Conservation (phyloP, 176 grass and related monocot species). For the Paspalum vaginatum region DNA sequence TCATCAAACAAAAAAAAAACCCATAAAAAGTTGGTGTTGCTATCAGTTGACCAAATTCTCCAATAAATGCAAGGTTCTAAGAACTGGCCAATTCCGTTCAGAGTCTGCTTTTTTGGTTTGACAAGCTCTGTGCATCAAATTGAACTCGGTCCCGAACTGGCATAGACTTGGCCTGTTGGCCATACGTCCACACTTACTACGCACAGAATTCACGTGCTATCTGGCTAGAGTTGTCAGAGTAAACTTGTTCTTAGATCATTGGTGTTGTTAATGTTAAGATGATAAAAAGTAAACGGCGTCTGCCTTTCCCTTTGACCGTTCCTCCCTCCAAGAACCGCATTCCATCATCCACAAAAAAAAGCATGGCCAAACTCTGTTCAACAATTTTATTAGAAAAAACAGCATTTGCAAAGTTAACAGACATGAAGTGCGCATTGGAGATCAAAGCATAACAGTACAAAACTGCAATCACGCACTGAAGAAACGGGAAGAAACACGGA, state of each 20-base stretch:
- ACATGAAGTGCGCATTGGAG: neutral
- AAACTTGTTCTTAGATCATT: neutral
- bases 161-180: neutral
- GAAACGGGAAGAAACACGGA: neutral
- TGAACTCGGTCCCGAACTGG: neutral
- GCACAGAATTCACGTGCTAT: neutral
- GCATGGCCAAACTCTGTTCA: neutral
- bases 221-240: neutral
- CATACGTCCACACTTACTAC: neutral
- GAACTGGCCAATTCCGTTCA: neutral
- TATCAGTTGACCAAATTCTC: neutral
- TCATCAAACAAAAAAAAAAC: too few relatives aligned
- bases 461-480: neutral
- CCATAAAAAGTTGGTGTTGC: neutral
- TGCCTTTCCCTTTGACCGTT: neutral
- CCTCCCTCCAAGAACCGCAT: neutral
- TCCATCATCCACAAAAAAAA: neutral
- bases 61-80: neutral
- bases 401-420: neutral
- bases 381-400: too few relatives aligned
- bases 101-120: neutral
- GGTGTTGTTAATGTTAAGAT: neutral
- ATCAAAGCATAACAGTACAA: neutral
- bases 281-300: constrained; percentile 11
- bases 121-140: neutral